Evolutionary conservation across 148 eudicot genomes (phyloP).

Genomic region (Oxyria digyna): DNA sequence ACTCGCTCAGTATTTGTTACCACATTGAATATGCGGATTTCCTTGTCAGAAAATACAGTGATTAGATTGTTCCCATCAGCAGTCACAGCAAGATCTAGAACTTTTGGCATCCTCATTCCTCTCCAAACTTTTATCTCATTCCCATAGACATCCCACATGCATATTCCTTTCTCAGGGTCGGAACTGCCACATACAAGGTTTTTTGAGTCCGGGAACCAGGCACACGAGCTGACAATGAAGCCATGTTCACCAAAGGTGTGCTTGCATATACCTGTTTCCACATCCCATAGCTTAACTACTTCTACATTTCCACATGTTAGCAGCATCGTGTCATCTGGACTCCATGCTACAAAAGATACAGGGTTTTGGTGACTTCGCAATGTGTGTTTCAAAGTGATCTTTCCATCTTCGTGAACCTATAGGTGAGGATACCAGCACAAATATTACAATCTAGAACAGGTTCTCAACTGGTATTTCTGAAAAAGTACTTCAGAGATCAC

Average conservation of each 20-base stretch:
- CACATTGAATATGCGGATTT: slow-evolving; percentile 63
- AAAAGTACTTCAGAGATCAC: background rate
- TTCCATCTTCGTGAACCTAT: slow-evolving; percentile 58
- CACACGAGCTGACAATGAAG: slow-evolving; percentile 75
- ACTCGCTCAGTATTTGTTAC: slow-evolving; percentile 49
- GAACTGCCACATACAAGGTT: slow-evolving; percentile 83
- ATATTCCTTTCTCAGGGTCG: slow-evolving; percentile 68
- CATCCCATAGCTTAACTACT: slow-evolving; percentile 89
- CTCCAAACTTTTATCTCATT: slow-evolving; percentile 86
- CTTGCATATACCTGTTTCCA: slow-evolving; percentile 71
- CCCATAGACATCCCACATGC: slow-evolving; percentile 85
- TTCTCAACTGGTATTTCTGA: background rate
- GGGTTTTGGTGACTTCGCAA: slow-evolving; percentile 68
- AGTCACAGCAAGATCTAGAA: slow-evolving; percentile 78
- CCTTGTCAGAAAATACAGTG: slow-evolving; percentile 58
- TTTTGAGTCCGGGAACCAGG: slow-evolving; percentile 94
- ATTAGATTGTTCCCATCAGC: slow-evolving; percentile 69
- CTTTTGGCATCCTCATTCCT: slow-evolving; percentile 83
- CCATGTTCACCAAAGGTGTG: slow-evolving; percentile 60
- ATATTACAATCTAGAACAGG: background rate
- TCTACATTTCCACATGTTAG: slow-evolving; percentile 84
- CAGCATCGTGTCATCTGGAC: slow-evolving; percentile 82
- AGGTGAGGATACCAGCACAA: background rate
- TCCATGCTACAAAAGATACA: slow-evolving; percentile 83
- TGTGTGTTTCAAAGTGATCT: slow-evolving; percentile 38